Base-by-base conservation (phyloP, 768 basidiomycete species). In the Pholiota microspora region DNA sequence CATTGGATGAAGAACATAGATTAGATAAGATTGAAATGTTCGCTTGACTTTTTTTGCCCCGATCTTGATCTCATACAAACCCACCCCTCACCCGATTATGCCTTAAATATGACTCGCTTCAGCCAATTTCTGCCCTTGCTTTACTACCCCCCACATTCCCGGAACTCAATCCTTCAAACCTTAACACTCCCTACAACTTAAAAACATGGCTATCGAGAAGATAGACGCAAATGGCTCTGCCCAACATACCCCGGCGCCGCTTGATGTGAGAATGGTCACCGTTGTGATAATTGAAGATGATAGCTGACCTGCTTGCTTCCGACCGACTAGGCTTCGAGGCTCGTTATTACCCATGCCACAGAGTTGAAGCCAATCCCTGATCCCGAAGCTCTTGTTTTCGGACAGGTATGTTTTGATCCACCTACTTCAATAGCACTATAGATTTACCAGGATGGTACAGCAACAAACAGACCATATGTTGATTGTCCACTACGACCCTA, bases 381-480 rank as follows among this genome's bases (percentile, higher is more conserved):
- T 2, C 68, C 76, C 0, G 76, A 82, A 31, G 67, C 71, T 6
- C 67, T 88, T 34, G 65, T 64, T 1, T 89, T 88, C 46, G 88
- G 89, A 15, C 70, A 77, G 71, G 86, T 83, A 58, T 54, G 74
- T 67, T 13, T 32, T 9, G 1, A 7, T 36, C 5, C 16, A 27
- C 34, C 48, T n/a, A n/a, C n/a, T 5, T 21, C 2, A 6, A 45
- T 10, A 27, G 28, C 10, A 12, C 16, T 6, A 18, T 8, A 9
- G 44, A 45, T 35, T 46, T 24, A 54, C 21, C 16, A 23, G 34
- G 12, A 35, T 25, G 34, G 32, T 34, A 27, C 57, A 86, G 84
- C 70, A 73, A n/a, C 77, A 81, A 65, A 83, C 82, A 4, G 89
- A 94, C 70, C 89, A 94, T 67, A 93, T 93, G 89, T 77, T 89